Evolutionary conservation across 805 yeast species (phyloP), one percentile per base, ranked within the genome.

Genomic region (Zygosaccharomyces siamensis): DNA sequence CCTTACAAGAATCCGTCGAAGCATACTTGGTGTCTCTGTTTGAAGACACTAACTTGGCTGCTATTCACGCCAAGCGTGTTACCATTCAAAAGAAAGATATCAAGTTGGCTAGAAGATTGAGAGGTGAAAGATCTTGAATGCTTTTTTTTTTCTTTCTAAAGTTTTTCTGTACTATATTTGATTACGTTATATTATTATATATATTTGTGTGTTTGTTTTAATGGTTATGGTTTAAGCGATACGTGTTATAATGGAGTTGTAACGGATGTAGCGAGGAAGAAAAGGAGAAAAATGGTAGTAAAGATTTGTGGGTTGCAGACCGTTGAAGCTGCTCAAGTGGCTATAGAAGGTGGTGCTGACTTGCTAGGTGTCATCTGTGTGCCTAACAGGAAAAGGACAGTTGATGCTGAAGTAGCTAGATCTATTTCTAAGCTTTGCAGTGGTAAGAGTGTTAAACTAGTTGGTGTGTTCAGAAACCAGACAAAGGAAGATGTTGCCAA

Each of bases 11-110:
- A 77, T 90, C 98, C 56, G 96, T 92, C 55, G 99, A 92, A 79
- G 97, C 97, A 67, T 93, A 89, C 81, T 79, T 93, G 64, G 97
- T 92, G 47, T 88, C 96, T 53, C 75, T 92, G 67, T 93, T 92
- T 63, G 98, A 92, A 79, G 98, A 93, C 74, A 93, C 98, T 59
- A 92, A 90, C 79, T 81, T 92, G 78, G 93, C 97, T 77, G 97
- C 98, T 58, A 88, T 89, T 62, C 99, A 92, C 75, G 99, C 98
- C 67, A 92, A 93, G 84, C 86, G 99, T 77, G 98, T 92, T 63
- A 92, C 99, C 58, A 89, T 92, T 68, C 96, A 89, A 81, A 92
- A 89, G 88, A 90, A 90, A 78, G 99, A 92, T 74, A 88, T 92
- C 72, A 96, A 90, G 71, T 80, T 92, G 70, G 99, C 98, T 61